Evolutionary conservation across 345 rosid species (phyloP), one percentile per base, ranked within the genome.

Genomic region (Noccaea caerulescens): DNA sequence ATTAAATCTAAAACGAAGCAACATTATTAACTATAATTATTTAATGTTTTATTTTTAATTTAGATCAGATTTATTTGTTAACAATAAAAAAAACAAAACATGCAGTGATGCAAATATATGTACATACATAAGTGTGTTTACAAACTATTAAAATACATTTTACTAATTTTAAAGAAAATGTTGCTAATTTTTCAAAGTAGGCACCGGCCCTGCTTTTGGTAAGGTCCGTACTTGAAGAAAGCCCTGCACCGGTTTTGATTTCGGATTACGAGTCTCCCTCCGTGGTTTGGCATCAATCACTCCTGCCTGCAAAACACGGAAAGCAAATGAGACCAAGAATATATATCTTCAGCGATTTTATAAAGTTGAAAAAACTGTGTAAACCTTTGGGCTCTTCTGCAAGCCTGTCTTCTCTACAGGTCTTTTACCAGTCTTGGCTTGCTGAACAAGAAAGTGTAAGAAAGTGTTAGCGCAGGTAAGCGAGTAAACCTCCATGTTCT

Each of bases 361-460:
- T 25, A 46, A 66, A 45, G 3, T 7, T 1, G 18, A 39, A 6
- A 42, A 44, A 41, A 16, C 3, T 36, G 8, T 42, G 7, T 32
- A n/a, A 38, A 76, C 79, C 79, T 76, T 76, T 76, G 75, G 27
- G 46, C 39, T 62, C 53, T 56, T 63, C 54, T 37, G 61, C 47
- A 62, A 30, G 33, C 46, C 66, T 32, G 79, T 47, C 66, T 63
- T 76, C 41, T 76, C 79, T 63, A 63, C 23, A 63, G 71, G 60
- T 56, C 13, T 69, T 68, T 59, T 66, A 55, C 59, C 58, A 46
- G 64, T 18, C 58, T 63, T 76, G 44, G 71, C 32, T 55, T 56
- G 46, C 79, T 69, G 59, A 41, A 47, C 11, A 43, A 3, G 27
- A 25, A 25, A 6, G 1, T 47, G 20, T 25, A 32, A 12, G 42